phyloP scores from a whole-genome alignment of 2,329 filamentous ascomycete species.

The Scedosporium apiospermum region DNA sequence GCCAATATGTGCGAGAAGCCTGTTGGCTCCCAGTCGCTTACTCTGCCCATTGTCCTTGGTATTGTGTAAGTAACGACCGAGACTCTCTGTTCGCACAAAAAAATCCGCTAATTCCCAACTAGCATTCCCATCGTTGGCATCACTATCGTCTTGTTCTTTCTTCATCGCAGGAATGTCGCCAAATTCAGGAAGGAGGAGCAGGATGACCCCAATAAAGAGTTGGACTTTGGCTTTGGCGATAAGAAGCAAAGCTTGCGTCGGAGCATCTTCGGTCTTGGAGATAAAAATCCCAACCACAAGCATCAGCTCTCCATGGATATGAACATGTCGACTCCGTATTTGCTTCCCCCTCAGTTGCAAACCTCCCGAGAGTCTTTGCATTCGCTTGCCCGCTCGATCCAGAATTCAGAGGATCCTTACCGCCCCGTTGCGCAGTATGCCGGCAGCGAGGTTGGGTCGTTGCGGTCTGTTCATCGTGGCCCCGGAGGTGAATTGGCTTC shows the following conservation, averaged over 20 bases:
- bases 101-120: not conserved
- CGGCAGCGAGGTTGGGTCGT: conserved; percentile 44
- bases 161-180: conserved; percentile 70
- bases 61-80: conserved; percentile 50
- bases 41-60: conserved; percentile 58
- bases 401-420: conserved; percentile 77
- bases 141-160: conserved; percentile 56
- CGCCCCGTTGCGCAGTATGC: conserved; percentile 51
- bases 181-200: conserved; percentile 69
- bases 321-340: conserved; percentile 74
- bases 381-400: conserved; percentile 69
- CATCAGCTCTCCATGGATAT: conserved; percentile 62
- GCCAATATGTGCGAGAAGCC: conserved; percentile 48
- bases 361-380: conserved; percentile 78
- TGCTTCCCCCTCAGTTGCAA: conserved; percentile 77
- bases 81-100: not conserved
- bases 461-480: conserved; percentile 38
- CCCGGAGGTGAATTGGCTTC: conserved; percentile 29
- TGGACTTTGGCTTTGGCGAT: conserved; percentile 80
- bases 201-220: conserved; percentile 77
- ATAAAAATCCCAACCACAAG: conserved; percentile 40
- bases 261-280: conserved; percentile 38
- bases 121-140: conserved; percentile 70
- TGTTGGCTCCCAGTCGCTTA: conserved; percentile 41
- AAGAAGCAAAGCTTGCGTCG: conserved; percentile 14